A percentile compares a stretch with the other conserved stretches of the same genome.
These are phyloP conservation scores for Monosporascus ibericus DNA, from an alignment of 2,329 filamentous ascomycete genomes.

Conservation along the genomic window DNA sequence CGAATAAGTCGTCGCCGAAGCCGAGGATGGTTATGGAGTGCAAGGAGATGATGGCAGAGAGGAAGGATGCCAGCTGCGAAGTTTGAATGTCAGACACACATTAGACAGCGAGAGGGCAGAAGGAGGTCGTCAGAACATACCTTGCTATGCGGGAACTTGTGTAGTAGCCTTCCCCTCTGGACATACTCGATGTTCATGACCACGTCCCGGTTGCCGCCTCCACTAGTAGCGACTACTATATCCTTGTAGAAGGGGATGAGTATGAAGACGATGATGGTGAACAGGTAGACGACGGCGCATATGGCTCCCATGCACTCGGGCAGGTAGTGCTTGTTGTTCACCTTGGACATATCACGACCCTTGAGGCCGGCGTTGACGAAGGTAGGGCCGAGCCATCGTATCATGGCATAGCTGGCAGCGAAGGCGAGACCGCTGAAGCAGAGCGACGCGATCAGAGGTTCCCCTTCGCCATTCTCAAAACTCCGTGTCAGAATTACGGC, in stretches of 20 bases:
- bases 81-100: background rate
- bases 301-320: conserved; percentile 96
- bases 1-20: conserved; percentile 92
- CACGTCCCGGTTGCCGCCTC: conserved; percentile 85
- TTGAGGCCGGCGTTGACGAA: conserved; percentile 87
- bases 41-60: conserved; percentile 88
- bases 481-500: conserved; percentile 72
- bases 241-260: conserved; percentile 98
- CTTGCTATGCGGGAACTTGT: conserved; percentile 92
- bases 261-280: conserved; percentile 85
- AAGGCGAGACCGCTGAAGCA: conserved; percentile 85
- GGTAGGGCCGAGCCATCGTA: conserved; percentile 85
- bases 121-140: conserved; percentile 34
- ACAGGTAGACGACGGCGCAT: conserved; percentile 85
- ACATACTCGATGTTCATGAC: conserved; percentile 68
- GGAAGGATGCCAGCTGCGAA: conserved; percentile 78
- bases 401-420: conserved; percentile 73
- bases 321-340: conserved; percentile 45
- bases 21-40: conserved; percentile 88
- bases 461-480: conserved; percentile 71
- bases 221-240: conserved; percentile 89
- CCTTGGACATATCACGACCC: conserved; percentile 81
- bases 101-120: background rate
- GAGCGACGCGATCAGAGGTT: conserved; percentile 81
- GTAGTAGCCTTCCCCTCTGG: conserved; percentile 77